Base-by-base conservation (phyloP, 305 asterid genomes). In the Plantago rigida region DNA sequence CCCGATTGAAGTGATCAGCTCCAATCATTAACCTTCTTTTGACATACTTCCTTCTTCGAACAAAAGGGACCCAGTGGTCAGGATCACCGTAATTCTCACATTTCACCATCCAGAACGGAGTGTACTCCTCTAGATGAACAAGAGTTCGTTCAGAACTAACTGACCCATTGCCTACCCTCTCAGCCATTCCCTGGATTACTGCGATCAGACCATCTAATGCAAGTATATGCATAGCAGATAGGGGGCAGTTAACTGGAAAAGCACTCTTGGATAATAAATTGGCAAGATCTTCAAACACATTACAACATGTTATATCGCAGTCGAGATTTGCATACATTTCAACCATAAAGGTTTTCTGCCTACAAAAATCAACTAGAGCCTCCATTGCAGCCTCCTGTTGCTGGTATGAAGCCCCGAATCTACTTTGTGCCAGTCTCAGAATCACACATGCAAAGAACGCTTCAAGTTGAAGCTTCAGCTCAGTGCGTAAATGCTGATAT, bases 331-430 rank as follows among this genome's bases (percentile, higher is more conserved):
- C 96, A 74, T 86, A 89, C 92, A 86, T 85, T 76, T 89, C 99
- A 52, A 85, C 95, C 97, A 92, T 86, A 73, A 92, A 92, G 46
- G 89, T 70, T 65, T 86, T 92, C 82, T 88, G 99, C 79, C 97
- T 68, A 66, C 99, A 92, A 70, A 92, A 92, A 74, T 92, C 99
- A 73, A 92, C 96, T 66, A 92, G 78, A 59, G 95, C 94, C 79
- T 92, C 99, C 97, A 92, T 89, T 26, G 90, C 89, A 57, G 84
- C 99, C 84, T 92, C 99, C 75, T 92, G 97, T 80, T 86, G 99
- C 84, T 87, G 95, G 79, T 83, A 89, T 11, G 97, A 83, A 68
- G 96, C 87, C 62, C 97, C 99, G 73, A 47, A 89, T 44, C 95
- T 86, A 65, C 94, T 82, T 74, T 92, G 97, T 52, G 97, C 83